Evolutionary conservation across 2,329 filamentous ascomycete species (phyloP).

Genomic region (Chaetomiaceae sp.): DNA sequence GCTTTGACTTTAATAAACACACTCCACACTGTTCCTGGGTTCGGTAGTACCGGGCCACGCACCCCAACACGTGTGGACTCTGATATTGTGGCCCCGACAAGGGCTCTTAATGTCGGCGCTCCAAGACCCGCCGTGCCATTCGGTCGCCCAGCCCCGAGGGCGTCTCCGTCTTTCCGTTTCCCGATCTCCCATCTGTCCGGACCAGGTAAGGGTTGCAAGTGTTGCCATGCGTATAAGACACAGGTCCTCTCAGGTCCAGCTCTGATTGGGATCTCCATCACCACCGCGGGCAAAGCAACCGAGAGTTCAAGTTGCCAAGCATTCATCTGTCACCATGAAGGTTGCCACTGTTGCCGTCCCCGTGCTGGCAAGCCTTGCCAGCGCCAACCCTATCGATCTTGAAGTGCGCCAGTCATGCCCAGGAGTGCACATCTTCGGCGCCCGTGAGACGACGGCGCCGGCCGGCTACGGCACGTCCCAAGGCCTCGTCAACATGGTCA

Average conservation of each 20-base stretch:
- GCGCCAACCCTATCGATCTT: constrained; percentile 52
- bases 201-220: too few relatives aligned
- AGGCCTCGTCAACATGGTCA: constrained; percentile 45
- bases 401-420: constrained; percentile 45
- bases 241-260: not conserved
- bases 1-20: not conserved
- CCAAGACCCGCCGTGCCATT: not conserved
- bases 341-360: constrained; percentile 21
- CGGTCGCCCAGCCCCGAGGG: constrained; percentile 5
- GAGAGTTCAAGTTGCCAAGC: not conserved
- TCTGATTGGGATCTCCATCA: too few relatives aligned
- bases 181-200: constrained; percentile 14
- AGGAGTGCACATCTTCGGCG: constrained; percentile 40
- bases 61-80: too few relatives aligned
- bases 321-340: constrained; percentile 22
- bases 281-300: too few relatives aligned
- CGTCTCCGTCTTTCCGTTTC: constrained; percentile 7
- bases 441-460: constrained; percentile 43
- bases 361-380: constrained; percentile 30
- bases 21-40: not conserved
- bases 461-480: constrained; percentile 47
- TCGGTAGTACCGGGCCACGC: not conserved
- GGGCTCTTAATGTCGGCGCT: too few relatives aligned
- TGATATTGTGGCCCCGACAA: too few relatives aligned
- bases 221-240: not conserved